Evolutionary conservation across 148 eudicot species (phyloP).

Genomic region (Polygonum maritimum): DNA sequence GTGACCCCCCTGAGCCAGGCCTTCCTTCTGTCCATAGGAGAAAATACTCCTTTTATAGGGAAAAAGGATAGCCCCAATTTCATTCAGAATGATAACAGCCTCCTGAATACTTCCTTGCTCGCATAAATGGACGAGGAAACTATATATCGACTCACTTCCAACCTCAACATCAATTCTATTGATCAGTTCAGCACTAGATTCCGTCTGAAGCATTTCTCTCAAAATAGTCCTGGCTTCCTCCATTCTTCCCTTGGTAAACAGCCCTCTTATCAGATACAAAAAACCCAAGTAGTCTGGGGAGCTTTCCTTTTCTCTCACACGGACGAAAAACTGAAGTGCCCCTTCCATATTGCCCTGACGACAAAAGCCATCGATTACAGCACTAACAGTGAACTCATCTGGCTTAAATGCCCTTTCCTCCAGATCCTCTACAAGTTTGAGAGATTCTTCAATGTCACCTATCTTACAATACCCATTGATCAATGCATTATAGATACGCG

Average conservation of each 20-base stretch:
- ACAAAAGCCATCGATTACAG: conserved; percentile 55
- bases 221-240: conserved; percentile 76
- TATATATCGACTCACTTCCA: conserved; percentile 48
- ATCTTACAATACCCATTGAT: conserved; percentile 65
- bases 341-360: conserved; percentile 71
- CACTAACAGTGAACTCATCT: conserved; percentile 72
- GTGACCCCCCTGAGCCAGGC: conserved; percentile 13
- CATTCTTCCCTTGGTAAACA: conserved; percentile 86
- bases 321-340: conserved; percentile 50
- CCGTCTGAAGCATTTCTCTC: conserved; percentile 73
- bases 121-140: conserved; percentile 49
- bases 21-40: conserved; percentile 15
- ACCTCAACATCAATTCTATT: conserved; percentile 40
- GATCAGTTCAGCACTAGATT: conserved; percentile 39
- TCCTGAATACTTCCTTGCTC: conserved; percentile 69
- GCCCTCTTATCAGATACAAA: conserved; percentile 56
- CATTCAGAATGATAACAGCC: conserved; percentile 63
- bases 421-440: conserved; percentile 48
- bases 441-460: conserved; percentile 52
- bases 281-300: conserved; percentile 80
- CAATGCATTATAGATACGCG: conserved; percentile 60
- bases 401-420: conserved; percentile 41
- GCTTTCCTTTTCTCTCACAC: conserved; percentile 37
- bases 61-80: conserved; percentile 53
- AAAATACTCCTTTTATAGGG: conserved; percentile 28